These are phyloP conservation scores for Euryodendron excelsum DNA, from an alignment of 148 eudicot species.

Conservation along the genomic window DNA sequence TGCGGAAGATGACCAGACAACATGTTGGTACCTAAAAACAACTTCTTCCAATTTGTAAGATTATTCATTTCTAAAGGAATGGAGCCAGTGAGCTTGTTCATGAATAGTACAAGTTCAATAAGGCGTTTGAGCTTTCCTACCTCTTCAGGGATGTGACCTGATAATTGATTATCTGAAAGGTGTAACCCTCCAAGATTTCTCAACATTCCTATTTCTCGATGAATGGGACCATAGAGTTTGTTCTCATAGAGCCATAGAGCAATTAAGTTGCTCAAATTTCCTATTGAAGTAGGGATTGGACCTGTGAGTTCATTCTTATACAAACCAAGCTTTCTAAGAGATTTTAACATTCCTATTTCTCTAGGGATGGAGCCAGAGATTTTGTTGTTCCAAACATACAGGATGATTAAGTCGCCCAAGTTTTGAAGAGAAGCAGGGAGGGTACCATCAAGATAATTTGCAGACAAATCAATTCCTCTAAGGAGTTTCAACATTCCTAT, in stretches of 20 bases:
- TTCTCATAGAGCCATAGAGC: not conserved
- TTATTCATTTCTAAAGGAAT: constrained; percentile 17
- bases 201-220: not conserved
- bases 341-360: not conserved
- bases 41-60: not conserved
- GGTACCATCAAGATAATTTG: not conserved
- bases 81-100: constrained; percentile 13
- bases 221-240: constrained; percentile 2
- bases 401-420: not conserved
- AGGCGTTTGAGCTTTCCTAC: constrained; percentile 12
- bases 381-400: not conserved
- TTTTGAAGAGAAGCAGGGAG: not conserved
- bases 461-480: not conserved
- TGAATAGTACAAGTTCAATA: not conserved
- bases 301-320: constrained; percentile 10
- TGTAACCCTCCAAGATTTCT: not conserved
- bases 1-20: no score
- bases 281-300: constrained; percentile 12
- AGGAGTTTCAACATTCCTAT: not conserved
- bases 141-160: constrained; percentile 9
- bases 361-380: constrained; percentile 13
- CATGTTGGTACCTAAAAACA: no score
- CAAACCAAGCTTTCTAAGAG: not conserved
- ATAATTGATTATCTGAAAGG: constrained; percentile 2
- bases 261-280: constrained; percentile 12